Conservation (phyloP, 192 early-diverging fungal species). For the Backusella psychrophila region DNA sequence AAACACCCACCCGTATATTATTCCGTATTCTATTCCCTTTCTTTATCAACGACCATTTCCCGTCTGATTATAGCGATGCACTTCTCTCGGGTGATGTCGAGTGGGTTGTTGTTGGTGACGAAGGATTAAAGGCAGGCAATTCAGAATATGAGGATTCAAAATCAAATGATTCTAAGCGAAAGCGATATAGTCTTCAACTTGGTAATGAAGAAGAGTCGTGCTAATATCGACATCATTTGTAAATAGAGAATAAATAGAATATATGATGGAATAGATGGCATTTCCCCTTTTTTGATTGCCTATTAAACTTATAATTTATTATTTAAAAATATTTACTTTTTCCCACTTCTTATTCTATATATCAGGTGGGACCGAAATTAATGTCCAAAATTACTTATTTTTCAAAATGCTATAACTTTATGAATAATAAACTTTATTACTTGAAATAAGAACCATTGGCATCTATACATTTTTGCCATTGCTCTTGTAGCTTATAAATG, state of each 20-base stretch:
- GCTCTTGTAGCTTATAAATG: no score
- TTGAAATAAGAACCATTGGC: no score
- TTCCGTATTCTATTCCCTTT: slow-evolving; percentile 47
- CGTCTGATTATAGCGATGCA: slow-evolving; percentile 47
- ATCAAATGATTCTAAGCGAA: not conserved
- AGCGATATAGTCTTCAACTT: not conserved
- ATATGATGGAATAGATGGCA: no score
- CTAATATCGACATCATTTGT: not conserved
- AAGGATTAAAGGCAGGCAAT: slow-evolving; percentile 8
- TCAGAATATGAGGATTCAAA: slow-evolving; percentile 4
- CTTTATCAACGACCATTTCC: slow-evolving; percentile 56
- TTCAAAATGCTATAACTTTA: no score
- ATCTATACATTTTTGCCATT: no score
- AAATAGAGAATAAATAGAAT: not conserved
- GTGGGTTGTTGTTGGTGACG: slow-evolving; percentile 29
- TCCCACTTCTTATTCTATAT: not conserved
- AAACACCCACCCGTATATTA: slow-evolving; percentile 43
- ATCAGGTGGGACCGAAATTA: no score
- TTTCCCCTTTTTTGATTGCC: no score
- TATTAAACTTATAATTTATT: not conserved
- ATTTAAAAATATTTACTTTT: not conserved
- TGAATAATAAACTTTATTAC: no score
- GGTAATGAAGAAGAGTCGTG: not conserved
- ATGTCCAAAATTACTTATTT: no score
- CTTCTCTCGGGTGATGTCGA: slow-evolving; percentile 42